Base-by-base conservation (phyloP, 1,139 yeast genomes). In the Suhomyces guaymorum region DNA sequence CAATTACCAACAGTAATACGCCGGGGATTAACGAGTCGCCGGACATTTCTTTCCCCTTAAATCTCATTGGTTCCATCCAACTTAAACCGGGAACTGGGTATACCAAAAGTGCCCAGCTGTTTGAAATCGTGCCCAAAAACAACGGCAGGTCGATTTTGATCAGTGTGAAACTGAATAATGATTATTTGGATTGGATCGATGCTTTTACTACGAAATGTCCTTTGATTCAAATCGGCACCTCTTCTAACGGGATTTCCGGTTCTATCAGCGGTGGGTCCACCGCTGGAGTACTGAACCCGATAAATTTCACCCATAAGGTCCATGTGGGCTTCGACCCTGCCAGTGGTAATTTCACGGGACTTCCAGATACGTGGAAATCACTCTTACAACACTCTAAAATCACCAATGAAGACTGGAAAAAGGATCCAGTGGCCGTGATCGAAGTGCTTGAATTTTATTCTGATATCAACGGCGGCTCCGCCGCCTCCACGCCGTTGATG, bases 401-500 rank as follows among this genome's bases (percentile, higher is more conserved):
- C 48, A 83, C 92, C 4, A 82, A 82, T 46, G 92, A 83, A 50
- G 94, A 84, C 60, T 81, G 88, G 83, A 80, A 83, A 39, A 82
- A 81, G 50, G 88, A 84, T 51, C 90, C 94, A 1, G 85, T 81
- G 18, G 94, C 94, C 0, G 92, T 76, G 26, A 89, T 92, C 47
- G 97, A 92, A 54, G 98, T 90, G 2, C 76, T 94, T 54, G 95
- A 88, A 49, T 92, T 94, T 56, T 88, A 87, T 56, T 72, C 71
- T 10, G 75, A 72, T 41, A 70, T 69, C 41, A 66, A 64, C 45
- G 66, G 66, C 32, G 63, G 62, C n/a, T 54, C 63, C 5, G 52
- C 57, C 22, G 49, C 52, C 3, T 51, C 51, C 28, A 65, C 72
- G 14, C 72, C 73, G 3, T 39, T 44, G 32, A 40, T 44, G 17